Evolutionary conservation across 2,329 filamentous ascomycete species (phyloP).

Genomic region (Epicoccum sorghinum): DNA sequence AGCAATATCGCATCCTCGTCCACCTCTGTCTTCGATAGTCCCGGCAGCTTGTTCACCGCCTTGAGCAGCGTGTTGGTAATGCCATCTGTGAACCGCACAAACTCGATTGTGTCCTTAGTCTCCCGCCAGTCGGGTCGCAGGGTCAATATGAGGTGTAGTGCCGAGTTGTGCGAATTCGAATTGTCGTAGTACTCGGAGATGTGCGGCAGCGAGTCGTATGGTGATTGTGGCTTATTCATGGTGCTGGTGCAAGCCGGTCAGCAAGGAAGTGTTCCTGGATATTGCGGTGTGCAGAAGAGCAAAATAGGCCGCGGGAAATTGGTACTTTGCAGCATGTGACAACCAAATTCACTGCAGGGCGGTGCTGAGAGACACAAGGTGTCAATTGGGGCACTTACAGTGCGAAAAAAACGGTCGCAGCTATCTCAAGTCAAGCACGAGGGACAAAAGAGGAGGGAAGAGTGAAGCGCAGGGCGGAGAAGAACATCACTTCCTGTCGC

Average conservation of each 20-base stretch:
- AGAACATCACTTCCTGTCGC: slow-evolving; percentile 15
- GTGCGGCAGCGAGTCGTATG: slow-evolving; percentile 51
- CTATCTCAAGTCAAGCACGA: background rate
- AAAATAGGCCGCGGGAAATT: slow-evolving; percentile 7
- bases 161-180: slow-evolving; percentile 77
- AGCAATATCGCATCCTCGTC: slow-evolving; percentile 87
- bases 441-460: slow-evolving; percentile 2
- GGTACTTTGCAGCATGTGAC: slow-evolving; percentile 10
- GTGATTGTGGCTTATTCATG: slow-evolving; percentile 36
- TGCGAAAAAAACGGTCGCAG: background rate
- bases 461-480: slow-evolving; percentile 5
- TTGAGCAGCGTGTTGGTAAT: slow-evolving; percentile 95
- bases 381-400: slow-evolving; percentile 14
- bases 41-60: slow-evolving; percentile 71
- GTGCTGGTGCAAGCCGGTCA: slow-evolving; percentile 12
- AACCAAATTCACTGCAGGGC: background rate
- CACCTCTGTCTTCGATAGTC: slow-evolving; percentile 75
- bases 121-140: slow-evolving; percentile 84
- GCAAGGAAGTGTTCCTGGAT: slow-evolving; percentile 6
- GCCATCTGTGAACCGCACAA: slow-evolving; percentile 92
- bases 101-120: slow-evolving; percentile 75
- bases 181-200: slow-evolving; percentile 82
- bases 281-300: slow-evolving; percentile 15
- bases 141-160: slow-evolving; percentile 76
- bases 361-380: background rate